Conservation (phyloP, 2,329 filamentous ascomycete species). For the Colletotrichum costaricense region DNA sequence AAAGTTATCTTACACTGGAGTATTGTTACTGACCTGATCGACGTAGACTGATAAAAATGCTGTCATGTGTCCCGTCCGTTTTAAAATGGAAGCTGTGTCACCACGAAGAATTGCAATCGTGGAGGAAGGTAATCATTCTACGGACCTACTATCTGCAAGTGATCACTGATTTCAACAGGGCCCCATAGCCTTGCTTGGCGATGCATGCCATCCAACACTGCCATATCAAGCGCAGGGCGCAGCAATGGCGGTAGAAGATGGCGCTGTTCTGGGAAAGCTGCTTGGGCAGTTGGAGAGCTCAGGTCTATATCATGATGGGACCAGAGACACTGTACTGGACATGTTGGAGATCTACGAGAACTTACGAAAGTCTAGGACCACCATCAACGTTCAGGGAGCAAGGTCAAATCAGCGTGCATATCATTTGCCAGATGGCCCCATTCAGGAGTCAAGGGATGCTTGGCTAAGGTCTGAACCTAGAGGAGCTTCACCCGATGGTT, state of each 20-base stretch:
- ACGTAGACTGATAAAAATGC: conserved; percentile 9
- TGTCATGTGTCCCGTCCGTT: conserved; percentile 8
- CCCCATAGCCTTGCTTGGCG: conserved; percentile 34
- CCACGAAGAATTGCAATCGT: conserved; percentile 17
- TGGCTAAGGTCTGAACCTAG: background rate
- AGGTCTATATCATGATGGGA: background rate
- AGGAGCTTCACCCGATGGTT: background rate
- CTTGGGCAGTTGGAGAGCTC: conserved; percentile 39
- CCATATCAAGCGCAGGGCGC: conserved; percentile 42
- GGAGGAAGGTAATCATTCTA: conserved; percentile 14
- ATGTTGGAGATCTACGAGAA: conserved; percentile 21
- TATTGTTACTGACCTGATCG: background rate
- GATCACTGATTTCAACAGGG: conserved; percentile 14
- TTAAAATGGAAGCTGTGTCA: conserved; percentile 28
- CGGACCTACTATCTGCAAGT: background rate
- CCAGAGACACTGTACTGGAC: background rate
- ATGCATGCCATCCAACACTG: conserved; percentile 35
- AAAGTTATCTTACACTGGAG: background rate
- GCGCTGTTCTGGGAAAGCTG: conserved; percentile 38
- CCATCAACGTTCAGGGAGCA: conserved; percentile 9
- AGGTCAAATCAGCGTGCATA: conserved; percentile 25
- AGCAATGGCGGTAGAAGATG: conserved; percentile 42
- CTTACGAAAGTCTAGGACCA: conserved; percentile 9
- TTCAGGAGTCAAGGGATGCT: conserved; percentile 22
- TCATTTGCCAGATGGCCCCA: conserved; percentile 19